These are phyloP conservation scores for Allium fistulosum DNA, from an alignment of 106 monocot species.

Conservation along the genomic window DNA sequence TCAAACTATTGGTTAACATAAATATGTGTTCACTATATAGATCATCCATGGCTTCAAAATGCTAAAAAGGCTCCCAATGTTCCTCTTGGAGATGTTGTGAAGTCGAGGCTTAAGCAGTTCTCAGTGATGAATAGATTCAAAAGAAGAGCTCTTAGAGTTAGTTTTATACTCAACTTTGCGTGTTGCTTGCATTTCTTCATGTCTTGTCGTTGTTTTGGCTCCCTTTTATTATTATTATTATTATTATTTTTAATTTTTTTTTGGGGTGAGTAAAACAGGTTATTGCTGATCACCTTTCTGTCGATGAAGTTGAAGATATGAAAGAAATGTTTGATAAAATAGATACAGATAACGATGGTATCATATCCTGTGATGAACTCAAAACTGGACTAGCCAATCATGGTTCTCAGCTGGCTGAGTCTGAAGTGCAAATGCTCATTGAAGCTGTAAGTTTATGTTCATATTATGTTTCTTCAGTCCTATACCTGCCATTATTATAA, in stretches of 20 bases:
- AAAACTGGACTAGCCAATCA: constrained; percentile 46
- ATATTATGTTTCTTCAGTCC: neutral
- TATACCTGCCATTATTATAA: neutral
- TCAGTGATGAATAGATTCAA: constrained; percentile 98
- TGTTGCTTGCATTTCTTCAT: neutral
- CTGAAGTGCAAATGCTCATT: constrained; percentile 66
- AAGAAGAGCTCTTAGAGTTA: constrained; percentile 89
- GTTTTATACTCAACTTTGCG: constrained; percentile 3
- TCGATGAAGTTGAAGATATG: constrained; percentile 62
- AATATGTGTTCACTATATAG: constrained; percentile 17
- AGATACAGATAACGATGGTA: constrained; percentile 59
- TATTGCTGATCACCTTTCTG: constrained; percentile 62
- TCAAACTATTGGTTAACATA: too few species aligned
- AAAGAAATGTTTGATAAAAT: constrained; percentile 60
- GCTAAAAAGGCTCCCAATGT: constrained; percentile 96
- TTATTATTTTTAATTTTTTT: neutral
- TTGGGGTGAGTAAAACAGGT: constrained; percentile 16
- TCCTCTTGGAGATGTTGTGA: constrained; percentile 97
- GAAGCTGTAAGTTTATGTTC: constrained; percentile 48
- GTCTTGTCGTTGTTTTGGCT: neutral
- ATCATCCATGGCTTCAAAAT: constrained; percentile 98
- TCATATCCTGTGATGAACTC: constrained; percentile 48
- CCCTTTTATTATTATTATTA: neutral
- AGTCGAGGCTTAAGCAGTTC: constrained; percentile 96
- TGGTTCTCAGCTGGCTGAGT: constrained; percentile 49